Conservation (phyloP, 2,329 filamentous ascomycete genomes). For the Penicillium fuscoglaucum region DNA sequence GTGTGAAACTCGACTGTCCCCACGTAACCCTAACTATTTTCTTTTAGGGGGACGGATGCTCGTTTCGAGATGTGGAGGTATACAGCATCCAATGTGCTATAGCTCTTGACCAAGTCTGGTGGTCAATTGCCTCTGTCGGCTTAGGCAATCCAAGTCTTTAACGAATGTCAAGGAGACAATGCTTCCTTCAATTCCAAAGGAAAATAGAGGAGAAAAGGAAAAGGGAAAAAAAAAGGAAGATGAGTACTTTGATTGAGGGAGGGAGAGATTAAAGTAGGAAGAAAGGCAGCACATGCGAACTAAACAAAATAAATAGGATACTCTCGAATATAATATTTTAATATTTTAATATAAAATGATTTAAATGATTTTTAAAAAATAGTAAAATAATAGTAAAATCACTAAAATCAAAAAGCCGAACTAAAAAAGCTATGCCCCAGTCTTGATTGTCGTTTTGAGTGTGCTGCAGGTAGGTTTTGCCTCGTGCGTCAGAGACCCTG, state of each 20-base stretch:
- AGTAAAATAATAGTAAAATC: constrained; percentile 3
- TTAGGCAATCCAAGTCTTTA: constrained; percentile 14
- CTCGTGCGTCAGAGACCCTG: constrained; percentile 46
- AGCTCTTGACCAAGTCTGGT: background rate
- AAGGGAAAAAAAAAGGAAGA: constrained; percentile 14
- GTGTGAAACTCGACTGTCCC: constrained; percentile 11
- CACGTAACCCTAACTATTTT: background rate
- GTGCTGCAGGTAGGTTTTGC: constrained; percentile 45
- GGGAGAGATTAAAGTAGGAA: constrained; percentile 23
- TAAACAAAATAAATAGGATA: constrained; percentile 18
- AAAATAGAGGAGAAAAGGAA: constrained; percentile 16
- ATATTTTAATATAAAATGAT: background rate
- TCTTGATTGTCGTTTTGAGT: constrained; percentile 42
- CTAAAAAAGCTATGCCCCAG: constrained; percentile 22
- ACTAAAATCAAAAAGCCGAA: constrained; percentile 9
- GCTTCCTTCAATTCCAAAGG: constrained; percentile 19
- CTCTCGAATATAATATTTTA: constrained; percentile 19
- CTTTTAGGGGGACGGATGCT: background rate
- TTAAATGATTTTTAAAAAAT: constrained; percentile 12
- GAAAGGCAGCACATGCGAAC: constrained; percentile 30
- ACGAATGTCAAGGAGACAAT: constrained; percentile 29
- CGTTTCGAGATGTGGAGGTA: background rate
- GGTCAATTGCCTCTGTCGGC: constrained; percentile 8
- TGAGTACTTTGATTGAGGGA: constrained; percentile 15
- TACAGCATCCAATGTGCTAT: constrained; percentile 1